Evolutionary conservation across 768 basidiomycete genomes (phyloP), one percentile per base, ranked within the genome.

Genomic region (Dictyophora rubrovolvata): DNA sequence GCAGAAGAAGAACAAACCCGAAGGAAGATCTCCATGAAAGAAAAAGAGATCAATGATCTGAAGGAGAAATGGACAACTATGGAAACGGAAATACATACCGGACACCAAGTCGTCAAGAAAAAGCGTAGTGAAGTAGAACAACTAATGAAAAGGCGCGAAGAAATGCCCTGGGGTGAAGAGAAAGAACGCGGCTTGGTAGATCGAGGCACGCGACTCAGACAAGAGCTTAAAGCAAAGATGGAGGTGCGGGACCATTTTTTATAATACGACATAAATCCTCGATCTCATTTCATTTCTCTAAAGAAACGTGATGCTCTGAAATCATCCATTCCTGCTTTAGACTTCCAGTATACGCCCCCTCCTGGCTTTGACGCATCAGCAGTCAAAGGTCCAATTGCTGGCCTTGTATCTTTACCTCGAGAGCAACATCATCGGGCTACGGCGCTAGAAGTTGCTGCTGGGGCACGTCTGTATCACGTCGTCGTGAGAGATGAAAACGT

Each of bases 371-470:
- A 98, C 69, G 80, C 86, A 35, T 73, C 73, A 20, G 86, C 86
- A 65, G 96, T 98, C 66, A 94, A 93, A 68, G 96, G 96, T 28
- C 79, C 91, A 14, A 89, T 96, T 16, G 95, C 89, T 0, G 83
- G 83, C n/a, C 77, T 98, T n/a, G 83, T 97, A 64, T 77, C 81
- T 0, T 79, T 99, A 1, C 77, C 83, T 36, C 72, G 79, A 16
- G 74, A 79, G 48, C 82, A 95, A 69, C 84, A 83, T 67, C 74
- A 85, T 66, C 87, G 88, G 59, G 82, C 93, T 1, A 93, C 90
- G 0, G 96, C 96, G 1, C 78, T 98, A 4, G 96, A 99, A 71
- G 86, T 97, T 62, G 84, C 89, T 17, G 94, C 93, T 0, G 93
- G 93, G 0, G 85, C 82, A 0, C 88, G 87, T 63, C 76, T 99